Evolutionary conservation across 495 filamentous ascomycete species (phyloP), one percentile per base, ranked within the genome.

Genomic region (Chaetomium cochliodes): DNA sequence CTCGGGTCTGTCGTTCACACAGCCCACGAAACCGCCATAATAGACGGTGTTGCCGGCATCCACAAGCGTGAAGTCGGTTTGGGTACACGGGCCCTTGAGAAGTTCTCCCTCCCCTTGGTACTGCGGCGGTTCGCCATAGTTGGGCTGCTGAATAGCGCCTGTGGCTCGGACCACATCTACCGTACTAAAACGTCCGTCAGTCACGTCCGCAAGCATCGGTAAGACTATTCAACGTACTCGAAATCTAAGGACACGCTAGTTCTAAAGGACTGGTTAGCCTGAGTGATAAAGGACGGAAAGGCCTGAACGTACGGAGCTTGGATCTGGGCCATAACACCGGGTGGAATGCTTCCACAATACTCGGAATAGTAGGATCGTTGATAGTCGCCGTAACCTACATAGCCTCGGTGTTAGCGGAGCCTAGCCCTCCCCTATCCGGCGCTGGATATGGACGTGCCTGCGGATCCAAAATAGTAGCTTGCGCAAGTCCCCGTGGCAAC

Each of bases 21-120:
- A 75, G n/a, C 73, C 73, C 20, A 66, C 39, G 53, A 73, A 72
- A 12, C 65, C 70, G 5, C 67, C 73, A 26, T 63, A 72, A 56
- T 66, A 73, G 4, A 65, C 65, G 1, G 71, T 72, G 51, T 23
- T 65, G 15, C 67, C 67, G 25, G 66, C 71, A 53, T 73, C 61
- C 22, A 73, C 69, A 11, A 69, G 69, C 3, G 73, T 73, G 63
- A 73, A 75, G 15, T 59, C 65, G 39, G 70, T 69, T 18, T 54
- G 9, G 16, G 61, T 61, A 58, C 73, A 75, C 2, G 52, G 50
- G 25, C 67, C 69, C n/a, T 39, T 18, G 25, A 75, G 71, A 20
- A 75, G 60, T 16, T 61, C 26, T 7, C 71, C 69, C 2, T 42
- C 42, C 20, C 71, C 72, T 18, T 56, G 23, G 41, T 65, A 73